Evolutionary conservation across 208 protist species (phyloP), one percentile per base, ranked within the genome.

Genomic region (Leishmania mexicana): DNA sequence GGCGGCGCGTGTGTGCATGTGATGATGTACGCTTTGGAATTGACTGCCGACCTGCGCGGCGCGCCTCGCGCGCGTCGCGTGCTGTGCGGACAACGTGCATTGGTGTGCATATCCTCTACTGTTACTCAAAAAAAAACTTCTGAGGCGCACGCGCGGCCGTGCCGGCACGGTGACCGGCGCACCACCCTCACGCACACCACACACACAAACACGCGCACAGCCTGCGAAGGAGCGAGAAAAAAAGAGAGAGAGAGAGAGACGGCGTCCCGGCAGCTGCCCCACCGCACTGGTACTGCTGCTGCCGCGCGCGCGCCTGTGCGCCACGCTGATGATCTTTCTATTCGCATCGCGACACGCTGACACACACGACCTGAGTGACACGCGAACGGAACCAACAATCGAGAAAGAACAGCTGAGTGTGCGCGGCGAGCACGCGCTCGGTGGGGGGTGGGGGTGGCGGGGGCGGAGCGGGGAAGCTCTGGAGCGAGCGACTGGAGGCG

Each of bases 341-440:
- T 75, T 85, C 85, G 81, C 75, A 82, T 93, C 58, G 70, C 79
- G 75, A 79, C 73, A 81, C 81, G 91, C 64, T 82, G 85, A 81
- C 31, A 87, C 70, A 74, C 82, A 57, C 49, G 86, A 38, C 88
- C 94, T 87, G 82, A 97, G 51, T 93, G 95, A 75, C 80, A 84
- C 28, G 81, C 81, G 81, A 84, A 84, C 53, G 88, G 51, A 97
- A 94, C 83, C 86, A 60, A 76, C 96, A 67, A 78, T 96, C 68
- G 94, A 98, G 85, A 89, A 81, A 49, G 85, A 89, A 42, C 73
- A 97, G 45, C 92, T 93, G 75, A 77, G 83, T 58, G 83, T 47
- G 79, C 60, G 79, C 60, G 45, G 13, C 40, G 40, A 3, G 40
- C 3, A 3, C 40, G 40, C 40, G 40, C 40, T 42, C 40, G 40